Base-by-base conservation (phyloP, 768 basidiomycete genomes). In the Lentinula guzmanii region DNA sequence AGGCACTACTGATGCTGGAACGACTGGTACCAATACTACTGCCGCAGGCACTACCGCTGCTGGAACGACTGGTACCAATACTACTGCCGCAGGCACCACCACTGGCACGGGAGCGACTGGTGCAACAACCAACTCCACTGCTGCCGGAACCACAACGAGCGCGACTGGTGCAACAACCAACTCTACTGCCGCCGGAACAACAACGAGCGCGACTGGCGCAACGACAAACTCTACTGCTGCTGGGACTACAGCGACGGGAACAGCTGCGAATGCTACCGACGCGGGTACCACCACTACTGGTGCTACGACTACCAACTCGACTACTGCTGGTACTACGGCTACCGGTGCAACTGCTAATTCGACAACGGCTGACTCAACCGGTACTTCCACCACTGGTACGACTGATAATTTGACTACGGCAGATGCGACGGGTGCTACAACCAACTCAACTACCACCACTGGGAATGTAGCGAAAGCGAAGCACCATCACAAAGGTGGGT, bases 191-290 rank as follows among this genome's bases (percentile, higher is more conserved):
- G 53, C 42, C 11, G 13, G 28, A 10, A 66, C 59, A 16, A 63
- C 60, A 21, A 18, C 43, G 28, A 28, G 28, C 28, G 28, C 28
- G n/a, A 65, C 67, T 18, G 69, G 50, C 11, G n/a, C 15, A 13
- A 18, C 5, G 21, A 15, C 34, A 18, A 53, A 39, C 18, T 11
- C 34, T 21, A 43, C 34, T 24, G 24, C 28, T 18, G 16, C 24
- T 6, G 34, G 24, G 18, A 52, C 28, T 28, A 21, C 48, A 50
- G n/a, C 21, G 18, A 31, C 18, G 18, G 18, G 48, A 11, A 21
- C 48, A n/a, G 68, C 65, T 15, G 65, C 64, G 1, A 67, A 64
- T 8, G 68, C 65, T 2, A 68, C 67, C 50, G 68, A 54, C 24
- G 62, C 65, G 18, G 66, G 62, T 7, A 63, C 61, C 4, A 63